Evolutionary conservation across 2,329 filamentous ascomycete genomes (phyloP), one percentile per base, ranked within the genome.

Genomic region (Drechslerella coelobrocha): DNA sequence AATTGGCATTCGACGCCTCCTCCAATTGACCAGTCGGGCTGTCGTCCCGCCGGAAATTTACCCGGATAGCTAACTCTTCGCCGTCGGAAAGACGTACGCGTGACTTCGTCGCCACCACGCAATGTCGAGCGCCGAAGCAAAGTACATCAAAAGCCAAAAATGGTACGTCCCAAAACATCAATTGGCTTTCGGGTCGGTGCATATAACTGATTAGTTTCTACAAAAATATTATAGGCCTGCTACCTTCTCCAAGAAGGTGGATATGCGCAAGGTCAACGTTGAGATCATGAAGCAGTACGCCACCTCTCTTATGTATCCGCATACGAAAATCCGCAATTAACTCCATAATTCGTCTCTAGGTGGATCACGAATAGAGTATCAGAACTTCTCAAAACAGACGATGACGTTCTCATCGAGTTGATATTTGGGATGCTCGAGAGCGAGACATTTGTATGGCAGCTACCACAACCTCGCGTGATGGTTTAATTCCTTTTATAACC

Each of bases 281-380:
- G 91, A 96, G 79, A 90, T 99, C 61, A 96, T 99, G 87, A 97
- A 97, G 84, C 96, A 94, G 90, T 95, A 78, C 77, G 88, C 81
- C 53, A 1, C 6, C 31, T 24, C 47, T 47, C 24, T 17, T 21
- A 17, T 23, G 6, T 17, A n/a, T n/a, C 9, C 2, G 7, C 8
- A 7, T 52, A 14, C 12, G 43, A 5, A 24, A 8, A 21, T 31
- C 6, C 10, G 8, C n/a, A 3, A 21, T 24, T 37, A 17, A 26
- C 10, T 59, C 8, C 14, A 24, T 51, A 12, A 23, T 60, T 51
- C 23, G 17, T 60, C 45, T 17, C 48, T 53, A 97, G 92, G 83
- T 99, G 94, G 94, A 97, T 97, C 78, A 89, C 91, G 2, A 86
- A 88, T 76, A 90, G 89, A 78, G 91, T 99, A 62, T 90, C 89